Conservation (phyloP, 257 asterid genomes). For the Knoxia roxburghii region DNA sequence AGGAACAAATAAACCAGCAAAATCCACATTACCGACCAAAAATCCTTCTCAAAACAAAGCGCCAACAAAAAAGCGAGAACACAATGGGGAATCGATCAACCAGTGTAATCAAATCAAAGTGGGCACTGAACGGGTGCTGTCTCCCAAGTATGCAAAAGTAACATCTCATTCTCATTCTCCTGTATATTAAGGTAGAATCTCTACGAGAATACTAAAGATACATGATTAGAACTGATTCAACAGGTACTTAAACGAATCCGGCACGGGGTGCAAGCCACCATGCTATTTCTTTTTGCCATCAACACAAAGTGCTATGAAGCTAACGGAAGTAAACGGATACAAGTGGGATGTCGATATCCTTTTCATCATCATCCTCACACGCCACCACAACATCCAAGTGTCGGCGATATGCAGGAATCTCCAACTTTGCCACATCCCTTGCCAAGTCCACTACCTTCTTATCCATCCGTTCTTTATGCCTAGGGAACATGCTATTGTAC, state of each 20-base stretch:
- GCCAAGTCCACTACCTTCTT: constrained; percentile 59
- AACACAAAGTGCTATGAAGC: not conserved
- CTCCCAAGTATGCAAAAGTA: not conserved
- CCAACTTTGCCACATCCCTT: constrained; percentile 72
- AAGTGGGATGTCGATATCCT: constrained; percentile 80
- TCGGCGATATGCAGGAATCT: constrained; percentile 57
- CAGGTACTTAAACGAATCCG: not conserved
- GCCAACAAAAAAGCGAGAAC: no score
- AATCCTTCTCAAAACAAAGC: no score
- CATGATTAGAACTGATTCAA: not conserved
- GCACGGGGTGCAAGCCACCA: not conserved
- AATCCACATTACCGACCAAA: no score
- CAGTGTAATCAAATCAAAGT: no score
- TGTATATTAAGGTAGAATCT: not conserved
- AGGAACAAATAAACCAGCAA: no score
- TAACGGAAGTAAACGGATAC: constrained; percentile 64
- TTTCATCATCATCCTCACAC: constrained; percentile 83
- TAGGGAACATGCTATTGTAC: constrained; percentile 71
- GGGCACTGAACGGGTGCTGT: not conserved
- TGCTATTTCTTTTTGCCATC: not conserved
- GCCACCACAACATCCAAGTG: constrained; percentile 82
- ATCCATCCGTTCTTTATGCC: constrained; percentile 88
- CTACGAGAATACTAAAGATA: not conserved
- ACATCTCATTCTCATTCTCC: not conserved
- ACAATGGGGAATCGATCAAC: no score